A percentile compares a stretch with the other conserved stretches of the same genome.
These are phyloP conservation scores for Lotmaria passim DNA, from an alignment of 208 protist species.

Conservation along the genomic window DNA sequence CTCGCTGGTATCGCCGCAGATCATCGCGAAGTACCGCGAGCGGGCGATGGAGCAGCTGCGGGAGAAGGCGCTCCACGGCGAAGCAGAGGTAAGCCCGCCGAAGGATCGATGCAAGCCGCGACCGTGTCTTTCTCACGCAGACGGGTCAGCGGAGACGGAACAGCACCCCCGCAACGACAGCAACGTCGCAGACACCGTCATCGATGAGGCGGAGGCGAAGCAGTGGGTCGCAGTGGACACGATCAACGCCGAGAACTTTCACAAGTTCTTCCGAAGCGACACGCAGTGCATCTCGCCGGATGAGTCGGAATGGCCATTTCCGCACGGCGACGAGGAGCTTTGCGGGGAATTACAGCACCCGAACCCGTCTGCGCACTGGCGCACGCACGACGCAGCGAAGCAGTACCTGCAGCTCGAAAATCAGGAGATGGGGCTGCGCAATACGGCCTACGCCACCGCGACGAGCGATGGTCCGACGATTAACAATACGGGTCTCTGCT, in stretches of 20 bases:
- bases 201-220: background rate
- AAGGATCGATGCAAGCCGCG: constrained; percentile 18
- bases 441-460: background rate
- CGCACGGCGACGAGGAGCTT: constrained; percentile 27
- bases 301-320: constrained; percentile 11
- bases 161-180: background rate
- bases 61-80: constrained; percentile 14
- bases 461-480: background rate
- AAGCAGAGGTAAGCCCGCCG: constrained; percentile 19
- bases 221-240: constrained; percentile 22
- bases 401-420: constrained; percentile 22
- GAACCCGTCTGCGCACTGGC: constrained; percentile 37
- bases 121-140: constrained; percentile 29
- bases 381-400: constrained; percentile 28
- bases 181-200: background rate
- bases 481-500: too few relatives aligned
- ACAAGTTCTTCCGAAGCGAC: constrained; percentile 35
- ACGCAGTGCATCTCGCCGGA: constrained; percentile 34
- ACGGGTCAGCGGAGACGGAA: background rate
- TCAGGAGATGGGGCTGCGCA: background rate
- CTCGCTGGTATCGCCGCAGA: constrained; percentile 35
- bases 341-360: constrained; percentile 33
- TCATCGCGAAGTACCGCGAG: constrained; percentile 30
- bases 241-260: constrained; percentile 43
- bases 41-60: constrained; percentile 21